Percentiles rank a stretch among this genome's conserved stretches.
phyloP scores from a whole-genome alignment of 2,329 filamentous ascomycete genomes.

The Aspergillus proliferans region DNA sequence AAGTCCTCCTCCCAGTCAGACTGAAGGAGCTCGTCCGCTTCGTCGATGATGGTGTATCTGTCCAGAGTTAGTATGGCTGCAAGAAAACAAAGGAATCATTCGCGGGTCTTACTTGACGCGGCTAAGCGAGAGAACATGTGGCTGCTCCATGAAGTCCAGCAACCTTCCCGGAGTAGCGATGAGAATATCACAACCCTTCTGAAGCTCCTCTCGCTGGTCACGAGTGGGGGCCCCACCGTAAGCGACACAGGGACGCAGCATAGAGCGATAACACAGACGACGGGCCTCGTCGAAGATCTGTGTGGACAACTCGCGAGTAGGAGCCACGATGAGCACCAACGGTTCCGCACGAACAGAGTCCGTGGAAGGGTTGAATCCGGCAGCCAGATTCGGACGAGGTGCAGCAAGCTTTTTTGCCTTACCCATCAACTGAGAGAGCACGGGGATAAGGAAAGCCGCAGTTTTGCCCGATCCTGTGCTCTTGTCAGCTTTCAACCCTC shows the following conservation, averaged over 20 bases:
- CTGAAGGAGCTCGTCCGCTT: conserved; percentile 88
- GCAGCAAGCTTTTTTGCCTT: conserved; percentile 86
- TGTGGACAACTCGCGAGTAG: conserved; percentile 81
- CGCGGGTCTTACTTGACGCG: conserved; percentile 60
- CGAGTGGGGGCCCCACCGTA: conserved; percentile 76
- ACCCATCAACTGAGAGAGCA: conserved; percentile 87
- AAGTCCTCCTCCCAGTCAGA: conserved; percentile 73
- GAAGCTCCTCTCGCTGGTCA: conserved; percentile 66
- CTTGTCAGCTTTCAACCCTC: background rate
- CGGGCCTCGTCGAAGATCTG: conserved; percentile 95
- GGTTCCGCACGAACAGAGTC: conserved; percentile 70
- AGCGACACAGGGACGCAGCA: conserved; percentile 82
- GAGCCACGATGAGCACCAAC: conserved; percentile 75
- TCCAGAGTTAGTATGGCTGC: background rate
- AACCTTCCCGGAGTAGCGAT: conserved; percentile 85
- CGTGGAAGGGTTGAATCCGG: conserved; percentile 46
- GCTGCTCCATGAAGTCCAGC: conserved; percentile 71
- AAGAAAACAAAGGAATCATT: background rate
- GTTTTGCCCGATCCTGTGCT: conserved; percentile 89
- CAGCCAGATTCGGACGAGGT: conserved; percentile 57
- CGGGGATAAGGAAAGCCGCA: conserved; percentile 82
- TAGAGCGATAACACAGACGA: conserved; percentile 87
- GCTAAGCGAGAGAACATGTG: conserved; percentile 61
- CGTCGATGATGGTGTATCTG: conserved; percentile 71
- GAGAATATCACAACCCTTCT: conserved; percentile 80